Evolutionary conservation across 2,329 filamentous ascomycete species (phyloP).

Genomic region (Fusarium sp.): DNA sequence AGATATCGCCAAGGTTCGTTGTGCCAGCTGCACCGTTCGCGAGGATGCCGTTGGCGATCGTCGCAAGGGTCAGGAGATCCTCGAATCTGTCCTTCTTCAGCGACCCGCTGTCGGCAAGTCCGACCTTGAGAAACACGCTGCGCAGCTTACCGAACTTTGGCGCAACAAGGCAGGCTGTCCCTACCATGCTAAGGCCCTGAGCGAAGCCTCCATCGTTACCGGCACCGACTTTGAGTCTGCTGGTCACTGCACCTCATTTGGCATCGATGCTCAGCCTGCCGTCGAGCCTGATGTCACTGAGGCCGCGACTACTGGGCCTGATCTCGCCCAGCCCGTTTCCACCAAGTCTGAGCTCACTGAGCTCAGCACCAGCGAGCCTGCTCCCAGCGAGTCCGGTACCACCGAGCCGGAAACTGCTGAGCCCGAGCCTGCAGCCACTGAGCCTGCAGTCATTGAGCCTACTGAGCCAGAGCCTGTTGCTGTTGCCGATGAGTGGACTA

Average conservation of each 20-base stretch:
- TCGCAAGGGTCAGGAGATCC: conserved; percentile 17
- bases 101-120: background rate
- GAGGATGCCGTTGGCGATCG: conserved; percentile 37
- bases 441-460: background rate
- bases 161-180: conserved; percentile 20
- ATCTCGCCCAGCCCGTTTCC: background rate
- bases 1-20: conserved; percentile 28
- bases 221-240: background rate
- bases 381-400: background rate
- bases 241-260: too few species aligned
- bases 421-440: background rate
- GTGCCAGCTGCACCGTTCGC: conserved; percentile 30
- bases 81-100: conserved; percentile 38
- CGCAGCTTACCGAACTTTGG: conserved; percentile 21
- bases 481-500: background rate
- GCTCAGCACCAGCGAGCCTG: background rate
- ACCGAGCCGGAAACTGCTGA: background rate
- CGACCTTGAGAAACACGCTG: background rate
- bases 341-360: background rate
- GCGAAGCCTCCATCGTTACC: background rate
- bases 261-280: background rate
- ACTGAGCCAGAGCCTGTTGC: background rate
- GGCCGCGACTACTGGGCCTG: background rate
- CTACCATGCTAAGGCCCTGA: background rate
- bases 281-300: background rate